phyloP scores from a whole-genome alignment of 2,329 filamentous ascomycete genomes.

The Calonectria hongkongensis region DNA sequence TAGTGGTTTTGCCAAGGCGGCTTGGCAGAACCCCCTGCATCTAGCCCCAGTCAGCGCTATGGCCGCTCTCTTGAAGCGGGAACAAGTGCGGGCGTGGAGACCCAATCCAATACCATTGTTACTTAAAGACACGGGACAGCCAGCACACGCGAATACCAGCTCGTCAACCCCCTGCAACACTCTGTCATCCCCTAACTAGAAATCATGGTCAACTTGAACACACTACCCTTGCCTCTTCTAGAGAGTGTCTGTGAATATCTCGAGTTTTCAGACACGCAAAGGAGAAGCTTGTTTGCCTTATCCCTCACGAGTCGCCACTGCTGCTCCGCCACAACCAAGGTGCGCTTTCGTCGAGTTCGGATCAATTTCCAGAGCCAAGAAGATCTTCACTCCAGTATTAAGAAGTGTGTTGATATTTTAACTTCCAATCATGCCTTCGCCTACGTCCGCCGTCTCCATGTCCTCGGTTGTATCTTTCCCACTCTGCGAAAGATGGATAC shows the following conservation, averaged over 20 bases:
- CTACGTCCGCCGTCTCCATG: background rate
- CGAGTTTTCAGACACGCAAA: background rate
- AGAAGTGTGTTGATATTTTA: background rate
- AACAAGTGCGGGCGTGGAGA: background rate
- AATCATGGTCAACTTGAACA: background rate
- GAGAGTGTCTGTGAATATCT: background rate
- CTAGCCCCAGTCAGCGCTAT: background rate
- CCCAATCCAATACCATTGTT: no score
- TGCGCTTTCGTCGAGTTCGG: background rate
- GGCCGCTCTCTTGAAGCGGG: background rate
- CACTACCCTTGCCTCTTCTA: background rate
- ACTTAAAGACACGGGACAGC: no score
- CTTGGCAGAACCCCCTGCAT: no score
- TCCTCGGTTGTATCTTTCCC: background rate
- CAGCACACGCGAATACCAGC: background rate
- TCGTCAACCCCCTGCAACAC: background rate
- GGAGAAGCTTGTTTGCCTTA: background rate
- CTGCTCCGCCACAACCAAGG: background rate
- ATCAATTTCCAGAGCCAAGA: background rate
- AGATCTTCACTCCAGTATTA: background rate
- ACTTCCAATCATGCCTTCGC: background rate
- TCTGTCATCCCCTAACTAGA: background rate
- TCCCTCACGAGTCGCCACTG: background rate
- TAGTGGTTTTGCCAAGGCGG: background rate
- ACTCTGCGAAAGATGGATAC: background rate